Evolutionary conservation across 2,329 filamentous ascomycete genomes (phyloP), one percentile per base, ranked within the genome.

Genomic region (Aureobasidium vineae): DNA sequence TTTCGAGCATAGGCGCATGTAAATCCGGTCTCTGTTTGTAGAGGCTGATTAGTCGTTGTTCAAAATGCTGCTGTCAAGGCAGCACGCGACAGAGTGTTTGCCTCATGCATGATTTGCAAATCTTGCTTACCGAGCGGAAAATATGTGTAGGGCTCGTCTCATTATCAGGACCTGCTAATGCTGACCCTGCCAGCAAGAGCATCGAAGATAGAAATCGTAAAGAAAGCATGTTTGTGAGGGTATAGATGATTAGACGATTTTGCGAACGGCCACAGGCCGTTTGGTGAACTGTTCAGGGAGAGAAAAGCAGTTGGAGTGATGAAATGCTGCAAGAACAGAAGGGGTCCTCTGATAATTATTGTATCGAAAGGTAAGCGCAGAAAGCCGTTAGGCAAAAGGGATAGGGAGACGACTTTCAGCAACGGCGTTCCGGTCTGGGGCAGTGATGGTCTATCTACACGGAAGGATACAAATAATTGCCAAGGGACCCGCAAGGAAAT

Each of bases 1-100:
- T 72, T 45, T 73, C 72, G 47, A 77, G 72, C 69, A 75, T 76
- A 11, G 76, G 76, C 16, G 77, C 73, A 68, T 77, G 75, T 33
- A 78, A 71, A 68, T 79, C 77, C 10, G 77, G 77, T 71, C 77
- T 72, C 76, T 77, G 69, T 59, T 53, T 23, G 21, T 2, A 4
- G 11, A 23, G 4, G 11, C 8, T 63, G 31, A 66, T 72, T 65
- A 73, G 69, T 36, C 57, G 47, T 26, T 2, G n/a, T 61, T 21
- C 19, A n/a, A 54, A 1, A 11, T 6, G 19, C 26, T n/a, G 16
- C 2, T 15, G 26, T 33, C 2, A n/a, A 2, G 23, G 23, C 36
- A 13, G 41, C 19, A 47, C 28, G 28, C 40, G 41, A 60, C 41
- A 49, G 19, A 28, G 23, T 50, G 21, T 36, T 36, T 28, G 43